phyloP scores from a whole-genome alignment of 495 filamentous ascomycete genomes.

The Glutinoglossum americanum region DNA sequence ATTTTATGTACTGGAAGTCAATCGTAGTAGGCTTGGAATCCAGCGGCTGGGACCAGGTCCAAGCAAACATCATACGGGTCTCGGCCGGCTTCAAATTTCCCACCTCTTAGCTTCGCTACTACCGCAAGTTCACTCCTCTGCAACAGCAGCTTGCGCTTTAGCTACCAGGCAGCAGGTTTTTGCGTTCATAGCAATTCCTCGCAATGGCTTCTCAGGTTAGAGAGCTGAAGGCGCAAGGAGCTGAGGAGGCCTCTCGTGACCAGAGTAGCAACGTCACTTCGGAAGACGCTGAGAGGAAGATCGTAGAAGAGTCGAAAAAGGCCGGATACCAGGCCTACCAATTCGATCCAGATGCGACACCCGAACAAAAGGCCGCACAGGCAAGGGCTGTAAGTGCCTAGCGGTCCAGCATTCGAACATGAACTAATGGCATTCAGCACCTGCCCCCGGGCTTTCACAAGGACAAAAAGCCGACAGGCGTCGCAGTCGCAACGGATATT shows the following conservation, averaged over 20 bases:
- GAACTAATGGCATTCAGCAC: constrained; percentile 18
- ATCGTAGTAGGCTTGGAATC: too few species aligned
- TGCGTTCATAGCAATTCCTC: background rate
- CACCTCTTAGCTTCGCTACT: too few species aligned
- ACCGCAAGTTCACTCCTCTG: too few species aligned
- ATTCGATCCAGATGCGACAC: constrained; percentile 70
- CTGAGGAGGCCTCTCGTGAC: constrained; percentile 47
- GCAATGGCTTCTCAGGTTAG: constrained; percentile 12
- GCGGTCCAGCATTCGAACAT: background rate
- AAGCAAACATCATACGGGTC: too few species aligned
- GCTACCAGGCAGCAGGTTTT: background rate
- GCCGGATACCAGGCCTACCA: constrained; percentile 59
- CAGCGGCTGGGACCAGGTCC: too few species aligned
- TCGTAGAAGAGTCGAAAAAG: constrained; percentile 54
- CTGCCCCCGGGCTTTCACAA: constrained; percentile 41
- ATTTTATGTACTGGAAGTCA: too few species aligned
- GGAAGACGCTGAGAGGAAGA: constrained; percentile 42
- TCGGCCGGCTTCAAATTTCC: too few species aligned
- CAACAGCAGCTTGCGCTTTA: too few species aligned
- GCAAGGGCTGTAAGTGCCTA: constrained; percentile 47
- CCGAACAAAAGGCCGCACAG: constrained; percentile 65
- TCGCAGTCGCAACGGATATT: constrained; percentile 53
- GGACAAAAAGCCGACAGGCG: constrained; percentile 38
- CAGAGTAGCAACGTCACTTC: constrained; percentile 45
- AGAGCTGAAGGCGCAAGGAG: constrained; percentile 67